These are phyloP conservation scores for Vanrija pseudolonga DNA, from an alignment of 1,284 basidiomycete species.

Conservation along the genomic window DNA sequence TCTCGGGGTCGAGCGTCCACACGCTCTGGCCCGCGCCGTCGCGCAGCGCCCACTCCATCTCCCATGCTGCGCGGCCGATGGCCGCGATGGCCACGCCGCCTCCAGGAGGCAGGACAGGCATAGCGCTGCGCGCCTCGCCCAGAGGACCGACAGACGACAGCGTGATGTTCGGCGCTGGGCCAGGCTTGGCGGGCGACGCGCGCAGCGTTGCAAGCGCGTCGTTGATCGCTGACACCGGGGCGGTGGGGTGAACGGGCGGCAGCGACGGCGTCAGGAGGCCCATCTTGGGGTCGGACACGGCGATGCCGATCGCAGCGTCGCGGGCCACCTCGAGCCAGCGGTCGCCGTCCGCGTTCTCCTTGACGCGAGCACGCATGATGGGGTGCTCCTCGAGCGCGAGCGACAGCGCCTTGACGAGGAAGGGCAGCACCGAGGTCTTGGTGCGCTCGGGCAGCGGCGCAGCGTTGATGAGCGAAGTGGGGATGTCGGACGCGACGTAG, in stretches of 20 bases:
- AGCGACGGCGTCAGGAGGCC: slow-evolving; percentile 85
- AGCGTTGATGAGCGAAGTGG: slow-evolving; percentile 49
- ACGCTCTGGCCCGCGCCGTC: slow-evolving; percentile 46
- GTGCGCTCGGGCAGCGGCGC: slow-evolving; percentile 38
- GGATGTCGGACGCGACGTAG: slow-evolving; percentile 53
- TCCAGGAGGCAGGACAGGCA: slow-evolving; percentile 78
- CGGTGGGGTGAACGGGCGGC: slow-evolving; percentile 60
- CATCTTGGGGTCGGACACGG: slow-evolving; percentile 62
- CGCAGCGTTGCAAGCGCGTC: slow-evolving; percentile 53
- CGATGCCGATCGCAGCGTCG: slow-evolving; percentile 38
- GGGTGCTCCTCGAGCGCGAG: slow-evolving; percentile 66
- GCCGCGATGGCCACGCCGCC: slow-evolving; percentile 89
- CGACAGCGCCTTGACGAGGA: slow-evolving; percentile 80
- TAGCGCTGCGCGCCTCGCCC: slow-evolving; percentile 66
- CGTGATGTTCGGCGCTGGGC: slow-evolving; percentile 68
- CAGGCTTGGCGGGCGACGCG: slow-evolving; percentile 61
- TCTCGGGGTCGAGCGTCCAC: slow-evolving; percentile 55
- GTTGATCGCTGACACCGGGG: slow-evolving; percentile 59
- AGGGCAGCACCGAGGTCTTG: slow-evolving; percentile 71
- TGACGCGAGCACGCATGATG: slow-evolving; percentile 37
- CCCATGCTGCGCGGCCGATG: slow-evolving; percentile 76
- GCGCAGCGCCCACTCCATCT: slow-evolving; percentile 29
- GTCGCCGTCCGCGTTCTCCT: slow-evolving; percentile 17
- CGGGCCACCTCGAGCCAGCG: slow-evolving; percentile 35
- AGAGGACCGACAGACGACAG: slow-evolving; percentile 83